Evolutionary conservation across 1,284 basidiomycete genomes (phyloP), one percentile per base, ranked within the genome.

Genomic region (Pseudozyma sp.): DNA sequence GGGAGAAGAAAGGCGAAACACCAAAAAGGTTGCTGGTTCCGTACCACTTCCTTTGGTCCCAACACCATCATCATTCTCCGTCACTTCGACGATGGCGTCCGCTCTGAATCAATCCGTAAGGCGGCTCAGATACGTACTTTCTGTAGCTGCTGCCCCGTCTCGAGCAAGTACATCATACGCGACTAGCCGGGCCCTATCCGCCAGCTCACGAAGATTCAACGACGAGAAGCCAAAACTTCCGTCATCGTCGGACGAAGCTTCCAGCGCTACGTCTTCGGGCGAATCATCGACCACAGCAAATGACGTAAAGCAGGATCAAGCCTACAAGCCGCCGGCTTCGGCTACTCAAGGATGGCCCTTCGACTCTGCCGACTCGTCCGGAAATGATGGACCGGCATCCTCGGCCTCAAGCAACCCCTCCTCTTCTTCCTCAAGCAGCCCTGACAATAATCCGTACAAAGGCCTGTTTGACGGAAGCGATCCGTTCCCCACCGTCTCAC

Each of bases 391-490:
- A 8, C 10, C 46, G 5, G 8, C 48, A 8, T 3, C 9, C 5
- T 49, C 46, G 10, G 42, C 51, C 19, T 51, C 65, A 5, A 47
- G 50, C 3, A 5, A 24, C 4, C 24, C 57, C 2, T 33, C 51
- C n/a, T 42, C 66, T 2, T 29, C 54, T 17, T 19, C 52, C n/a
- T 37, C 44, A 7, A 7, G 37, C 7, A 44, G 19, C 54, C 51
- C 52, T 7, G 48, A 43, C 9, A 29, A 37, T 4, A 70, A 70
- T 16, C 72, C 72, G 0, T 75, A 70, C 39, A 44, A 47, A 11
- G 73, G 64, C 7, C 50, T 75, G 1, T 62, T 75, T 24, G 56
- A 63, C 24, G 73, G 68, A 17, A 35, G 8, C 11, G 58, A 75
- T 35, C 57, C 73, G 7, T 75, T 71, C 50, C 73, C 73, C 14